These are phyloP conservation scores for Cercospora zeae-maydis DNA, from an alignment of 2,329 filamentous ascomycete genomes.

Conservation along the genomic window DNA sequence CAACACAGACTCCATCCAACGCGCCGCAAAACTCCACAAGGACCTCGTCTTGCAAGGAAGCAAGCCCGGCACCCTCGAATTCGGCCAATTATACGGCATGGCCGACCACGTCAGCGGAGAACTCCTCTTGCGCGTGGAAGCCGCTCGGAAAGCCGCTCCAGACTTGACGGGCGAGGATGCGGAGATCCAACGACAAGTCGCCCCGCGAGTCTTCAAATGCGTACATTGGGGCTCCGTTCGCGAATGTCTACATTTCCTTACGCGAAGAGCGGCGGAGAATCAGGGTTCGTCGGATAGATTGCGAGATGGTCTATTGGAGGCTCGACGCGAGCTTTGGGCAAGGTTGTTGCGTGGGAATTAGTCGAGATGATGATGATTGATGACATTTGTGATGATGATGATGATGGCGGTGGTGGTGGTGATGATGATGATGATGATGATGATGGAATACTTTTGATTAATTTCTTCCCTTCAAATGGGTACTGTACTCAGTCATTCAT, in stretches of 20 bases:
- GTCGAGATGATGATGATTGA: not conserved
- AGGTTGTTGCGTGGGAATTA: not conserved
- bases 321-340: conserved; percentile 2
- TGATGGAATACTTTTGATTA: no score
- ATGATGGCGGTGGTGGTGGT: not conserved
- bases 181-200: conserved; percentile 7
- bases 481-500: no score
- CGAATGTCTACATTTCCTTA: conserved; percentile 33
- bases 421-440: not conserved
- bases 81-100: conserved; percentile 34
- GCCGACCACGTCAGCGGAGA: conserved; percentile 21
- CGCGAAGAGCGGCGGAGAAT: conserved; percentile 30
- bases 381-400: not conserved
- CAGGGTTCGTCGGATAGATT: conserved; percentile 26
- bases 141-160: not conserved
- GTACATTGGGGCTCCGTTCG: conserved; percentile 32
- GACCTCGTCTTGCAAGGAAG: conserved; percentile 18
- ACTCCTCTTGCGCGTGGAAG: conserved; percentile 3
- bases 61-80: conserved; percentile 23
- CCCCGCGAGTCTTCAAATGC: conserved; percentile 29
- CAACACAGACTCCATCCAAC: conserved; percentile 25
- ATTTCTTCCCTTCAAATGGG: no score
- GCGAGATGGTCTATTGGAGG: conserved; percentile 3
- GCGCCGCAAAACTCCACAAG: conserved; percentile 20
- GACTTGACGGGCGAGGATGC: conserved; percentile 20